phyloP scores from a whole-genome alignment of 164 flowering plant species.

The Vitis amurensis region DNA sequence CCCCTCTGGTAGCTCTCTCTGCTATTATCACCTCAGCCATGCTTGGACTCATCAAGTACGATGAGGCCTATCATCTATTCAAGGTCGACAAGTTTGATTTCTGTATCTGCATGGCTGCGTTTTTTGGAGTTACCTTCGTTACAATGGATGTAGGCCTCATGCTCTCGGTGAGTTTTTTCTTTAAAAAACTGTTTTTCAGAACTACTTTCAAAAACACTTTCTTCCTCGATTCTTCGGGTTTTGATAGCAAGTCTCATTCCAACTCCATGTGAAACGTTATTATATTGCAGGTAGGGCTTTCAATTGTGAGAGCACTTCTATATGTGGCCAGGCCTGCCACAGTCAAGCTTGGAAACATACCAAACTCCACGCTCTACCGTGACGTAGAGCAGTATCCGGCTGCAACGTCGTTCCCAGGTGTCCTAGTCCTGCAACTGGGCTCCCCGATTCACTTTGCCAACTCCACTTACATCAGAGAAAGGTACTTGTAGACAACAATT shows the following conservation, averaged over 20 bases:
- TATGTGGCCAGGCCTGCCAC: conserved; percentile 74
- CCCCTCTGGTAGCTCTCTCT: conserved; percentile 85
- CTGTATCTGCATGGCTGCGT: conserved; percentile 66
- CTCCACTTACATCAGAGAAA: conserved; percentile 60
- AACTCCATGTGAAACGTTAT: too few relatives aligned
- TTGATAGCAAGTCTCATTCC: too few relatives aligned
- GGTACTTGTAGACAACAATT: conserved; percentile 30
- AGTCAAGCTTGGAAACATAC: conserved; percentile 61
- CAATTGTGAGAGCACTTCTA: conserved; percentile 59
- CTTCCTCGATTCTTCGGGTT: too few relatives aligned
- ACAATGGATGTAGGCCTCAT: conserved; percentile 81
- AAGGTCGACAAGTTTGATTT: conserved; percentile 88
- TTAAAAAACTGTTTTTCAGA: too few relatives aligned
- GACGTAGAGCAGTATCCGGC: conserved; percentile 70
- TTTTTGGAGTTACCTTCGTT: conserved; percentile 68
- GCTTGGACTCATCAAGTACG: conserved; percentile 76
- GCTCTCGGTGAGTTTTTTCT: conserved; percentile 48
- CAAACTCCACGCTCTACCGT: conserved; percentile 45
- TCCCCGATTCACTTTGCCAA: conserved; percentile 78
- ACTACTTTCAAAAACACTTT: neutral
- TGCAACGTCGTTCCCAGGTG: conserved; percentile 38
- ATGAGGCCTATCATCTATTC: conserved; percentile 51
- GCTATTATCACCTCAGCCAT: conserved; percentile 89
- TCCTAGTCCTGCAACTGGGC: conserved; percentile 62
- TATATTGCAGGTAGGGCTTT: conserved; percentile 54